Evolutionary conservation across 1,139 yeast genomes (phyloP).

Genomic region (Hyphopichia pseudoburtonii): DNA sequence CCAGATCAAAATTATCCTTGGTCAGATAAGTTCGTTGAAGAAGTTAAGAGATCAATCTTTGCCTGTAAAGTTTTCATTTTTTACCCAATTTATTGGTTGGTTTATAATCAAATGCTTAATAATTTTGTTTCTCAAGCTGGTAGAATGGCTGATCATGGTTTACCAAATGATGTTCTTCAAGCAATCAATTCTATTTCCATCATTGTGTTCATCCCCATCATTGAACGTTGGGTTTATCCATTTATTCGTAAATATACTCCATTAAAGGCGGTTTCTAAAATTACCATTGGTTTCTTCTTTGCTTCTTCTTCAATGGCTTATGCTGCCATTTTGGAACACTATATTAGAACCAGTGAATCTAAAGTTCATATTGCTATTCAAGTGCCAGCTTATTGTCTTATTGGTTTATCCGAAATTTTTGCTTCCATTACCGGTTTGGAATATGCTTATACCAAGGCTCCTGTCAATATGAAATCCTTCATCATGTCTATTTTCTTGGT

Average conservation of each 20-base stretch:
- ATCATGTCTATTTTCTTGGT: constrained; percentile 62
- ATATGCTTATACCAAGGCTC: constrained; percentile 72
- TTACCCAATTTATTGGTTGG: constrained; percentile 68
- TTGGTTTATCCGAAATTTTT: constrained; percentile 63
- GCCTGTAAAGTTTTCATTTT: constrained; percentile 66
- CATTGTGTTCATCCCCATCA: constrained; percentile 61
- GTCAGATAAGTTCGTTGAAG: constrained; percentile 63
- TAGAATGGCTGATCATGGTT: constrained; percentile 59
- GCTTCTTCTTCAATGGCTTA: constrained; percentile 71
- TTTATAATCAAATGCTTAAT: constrained; percentile 65
- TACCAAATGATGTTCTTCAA: constrained; percentile 68
- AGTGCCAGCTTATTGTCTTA: constrained; percentile 61
- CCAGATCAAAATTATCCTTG: constrained; percentile 51
- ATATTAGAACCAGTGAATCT: constrained; percentile 72
- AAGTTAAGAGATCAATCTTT: constrained; percentile 54
- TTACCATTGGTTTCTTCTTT: constrained; percentile 71
- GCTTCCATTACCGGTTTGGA: constrained; percentile 69
- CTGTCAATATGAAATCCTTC: constrained; percentile 62
- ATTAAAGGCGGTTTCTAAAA: constrained; percentile 70
- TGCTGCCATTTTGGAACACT: constrained; percentile 79
- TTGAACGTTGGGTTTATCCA: constrained; percentile 56
- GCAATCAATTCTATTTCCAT: constrained; percentile 62
- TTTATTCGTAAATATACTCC: constrained; percentile 54
- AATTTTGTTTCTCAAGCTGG: constrained; percentile 68
- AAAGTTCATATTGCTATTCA: constrained; percentile 61